Conservation (phyloP, 2,329 filamentous ascomycete species). For the Alternaria longipes region DNA sequence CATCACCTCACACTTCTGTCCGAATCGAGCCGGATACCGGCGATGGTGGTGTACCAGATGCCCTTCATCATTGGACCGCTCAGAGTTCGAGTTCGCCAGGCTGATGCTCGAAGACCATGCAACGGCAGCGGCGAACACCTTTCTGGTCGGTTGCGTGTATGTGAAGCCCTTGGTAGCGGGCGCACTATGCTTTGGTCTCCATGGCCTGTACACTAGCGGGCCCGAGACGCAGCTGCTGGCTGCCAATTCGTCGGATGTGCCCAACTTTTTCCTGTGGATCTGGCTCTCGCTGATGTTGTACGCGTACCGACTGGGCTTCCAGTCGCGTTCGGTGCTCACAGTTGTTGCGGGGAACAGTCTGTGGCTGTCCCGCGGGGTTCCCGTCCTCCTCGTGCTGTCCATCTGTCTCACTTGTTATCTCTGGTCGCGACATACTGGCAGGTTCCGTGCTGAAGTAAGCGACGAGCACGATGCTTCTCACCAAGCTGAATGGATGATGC, state of each 20-base stretch:
- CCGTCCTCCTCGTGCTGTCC: not conserved
- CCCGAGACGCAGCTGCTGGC: not conserved
- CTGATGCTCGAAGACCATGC: not conserved
- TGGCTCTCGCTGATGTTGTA: not conserved
- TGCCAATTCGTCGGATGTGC: not conserved
- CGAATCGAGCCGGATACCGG: not conserved
- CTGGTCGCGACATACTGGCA: not conserved
- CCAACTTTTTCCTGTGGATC: not conserved
- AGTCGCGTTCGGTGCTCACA: not conserved
- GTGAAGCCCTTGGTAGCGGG: constrained; percentile 2
- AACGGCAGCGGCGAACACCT: not conserved
- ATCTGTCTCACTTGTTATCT: not conserved
- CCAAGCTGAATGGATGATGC: not conserved
- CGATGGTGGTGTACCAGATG: not conserved
- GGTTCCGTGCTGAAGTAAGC: not conserved
- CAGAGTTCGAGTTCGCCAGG: not conserved
- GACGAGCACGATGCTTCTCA: not conserved
- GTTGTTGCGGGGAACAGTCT: not conserved
- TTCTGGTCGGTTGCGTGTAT: constrained; percentile 5
- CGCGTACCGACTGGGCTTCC: not conserved
- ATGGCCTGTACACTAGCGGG: not conserved
- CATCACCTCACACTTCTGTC: constrained; percentile 1
- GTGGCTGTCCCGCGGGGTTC: constrained; percentile 4
- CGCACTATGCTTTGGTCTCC: not conserved
- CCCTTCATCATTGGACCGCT: not conserved